A percentile compares a stretch with the other conserved stretches of the same genome.
phyloP scores from a whole-genome alignment of 768 basidiomycete species.

The Suillus spraguei region DNA sequence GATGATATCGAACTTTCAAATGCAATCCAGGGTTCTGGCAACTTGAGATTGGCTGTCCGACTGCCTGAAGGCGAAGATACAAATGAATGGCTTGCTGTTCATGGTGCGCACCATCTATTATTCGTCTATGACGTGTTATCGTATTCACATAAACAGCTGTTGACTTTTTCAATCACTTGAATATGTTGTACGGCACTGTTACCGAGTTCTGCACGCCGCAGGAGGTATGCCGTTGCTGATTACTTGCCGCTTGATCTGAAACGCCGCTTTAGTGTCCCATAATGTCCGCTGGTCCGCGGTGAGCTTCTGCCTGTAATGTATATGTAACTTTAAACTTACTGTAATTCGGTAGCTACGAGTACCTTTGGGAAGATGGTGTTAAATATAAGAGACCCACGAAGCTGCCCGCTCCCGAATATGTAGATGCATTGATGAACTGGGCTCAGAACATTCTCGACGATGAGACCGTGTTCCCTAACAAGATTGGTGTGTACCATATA shows the following conservation, averaged over 20 bases:
- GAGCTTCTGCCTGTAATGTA: slow-evolving; percentile 23
- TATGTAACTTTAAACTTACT: neutral
- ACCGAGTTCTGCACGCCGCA: slow-evolving; percentile 97
- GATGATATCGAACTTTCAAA: slow-evolving; percentile 2
- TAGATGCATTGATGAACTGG: slow-evolving; percentile 99
- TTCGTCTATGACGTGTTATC: neutral
- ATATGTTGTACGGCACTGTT: slow-evolving; percentile 98
- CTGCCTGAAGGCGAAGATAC: slow-evolving; percentile 96
- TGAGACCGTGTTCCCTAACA: slow-evolving; percentile 89
- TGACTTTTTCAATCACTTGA: slow-evolving; percentile 99
- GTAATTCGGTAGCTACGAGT: slow-evolving; percentile 70
- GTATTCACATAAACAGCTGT: slow-evolving; percentile 61
- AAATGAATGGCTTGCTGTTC: slow-evolving; percentile 99
- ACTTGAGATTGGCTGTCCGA: slow-evolving; percentile 88
- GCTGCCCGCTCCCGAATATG: slow-evolving; percentile 93
- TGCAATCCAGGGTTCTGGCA: slow-evolving; percentile 81
- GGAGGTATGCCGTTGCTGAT: slow-evolving; percentile 57
- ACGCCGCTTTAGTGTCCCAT: slow-evolving; percentile 71
- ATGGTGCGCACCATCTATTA: slow-evolving; percentile 60
- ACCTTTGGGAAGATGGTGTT: slow-evolving; percentile 91
- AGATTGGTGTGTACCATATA: slow-evolving; percentile 65
- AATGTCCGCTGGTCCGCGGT: slow-evolving; percentile 96
- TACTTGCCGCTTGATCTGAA: slow-evolving; percentile 14
- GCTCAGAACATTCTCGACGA: slow-evolving; percentile 92
- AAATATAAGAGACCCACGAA: slow-evolving; percentile 91